A percentile compares a stretch with the other conserved stretches of the same genome.
These are phyloP conservation scores for Pseudogymnoascus sp. DNA, from an alignment of 2,329 filamentous ascomycete species.

Conservation along the genomic window DNA sequence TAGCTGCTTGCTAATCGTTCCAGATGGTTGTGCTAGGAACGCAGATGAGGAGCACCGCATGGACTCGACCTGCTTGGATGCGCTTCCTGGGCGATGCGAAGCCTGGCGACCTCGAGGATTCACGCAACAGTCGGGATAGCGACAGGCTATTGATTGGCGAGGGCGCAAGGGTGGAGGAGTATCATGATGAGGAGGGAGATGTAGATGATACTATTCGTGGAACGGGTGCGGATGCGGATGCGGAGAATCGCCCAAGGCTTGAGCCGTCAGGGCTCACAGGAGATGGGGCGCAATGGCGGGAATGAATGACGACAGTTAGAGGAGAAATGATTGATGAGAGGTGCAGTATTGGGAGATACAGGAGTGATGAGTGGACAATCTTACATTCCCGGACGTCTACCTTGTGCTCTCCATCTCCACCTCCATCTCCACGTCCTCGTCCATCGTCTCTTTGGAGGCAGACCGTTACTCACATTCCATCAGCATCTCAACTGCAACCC, in stretches of 20 bases:
- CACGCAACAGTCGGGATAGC: conserved; percentile 15
- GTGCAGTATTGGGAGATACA: background rate
- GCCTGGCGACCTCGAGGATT: conserved; percentile 11
- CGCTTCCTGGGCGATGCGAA: conserved; percentile 14
- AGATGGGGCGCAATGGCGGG: conserved; percentile 18
- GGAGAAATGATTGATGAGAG: background rate
- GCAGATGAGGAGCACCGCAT: conserved; percentile 21
- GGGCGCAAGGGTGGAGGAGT: conserved; percentile 4
- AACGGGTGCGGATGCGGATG: conserved; percentile 2
- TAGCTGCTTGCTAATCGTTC: background rate
- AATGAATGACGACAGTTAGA: background rate
- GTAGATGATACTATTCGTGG: conserved; percentile 17
- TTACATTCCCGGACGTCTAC: background rate
- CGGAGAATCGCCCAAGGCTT: conserved; percentile 18
- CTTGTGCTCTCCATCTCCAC: background rate
- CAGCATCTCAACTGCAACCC: background rate
- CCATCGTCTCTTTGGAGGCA: background rate
- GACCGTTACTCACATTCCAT: background rate
- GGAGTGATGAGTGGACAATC: background rate
- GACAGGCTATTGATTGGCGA: conserved; percentile 22
- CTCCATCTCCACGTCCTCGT: background rate
- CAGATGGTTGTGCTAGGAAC: conserved; percentile 20
- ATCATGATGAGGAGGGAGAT: conserved; percentile 14
- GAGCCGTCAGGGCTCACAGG: conserved; percentile 19
- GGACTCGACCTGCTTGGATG: conserved; percentile 16